phyloP scores from a whole-genome alignment of 768 basidiomycete species.

The Amanita rimosa region DNA sequence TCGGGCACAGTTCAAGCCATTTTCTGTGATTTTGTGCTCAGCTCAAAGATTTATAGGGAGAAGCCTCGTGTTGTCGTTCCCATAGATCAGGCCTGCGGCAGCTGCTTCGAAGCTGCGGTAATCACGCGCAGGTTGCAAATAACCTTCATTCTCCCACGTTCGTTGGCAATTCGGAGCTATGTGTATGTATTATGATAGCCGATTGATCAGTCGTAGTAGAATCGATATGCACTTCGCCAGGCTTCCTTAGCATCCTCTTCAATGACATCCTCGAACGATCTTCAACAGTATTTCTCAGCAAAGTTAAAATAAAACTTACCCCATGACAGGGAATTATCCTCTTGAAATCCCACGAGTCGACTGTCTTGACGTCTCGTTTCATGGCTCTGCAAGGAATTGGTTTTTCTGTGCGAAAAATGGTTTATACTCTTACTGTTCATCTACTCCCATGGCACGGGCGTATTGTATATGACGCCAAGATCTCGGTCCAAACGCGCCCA shows the following conservation, averaged over 20 bases:
- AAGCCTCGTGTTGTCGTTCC: conserved; percentile 2
- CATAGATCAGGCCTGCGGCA: not conserved
- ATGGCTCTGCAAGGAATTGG: conserved; percentile 23
- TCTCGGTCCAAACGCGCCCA: conserved; percentile 23
- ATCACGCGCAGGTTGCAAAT: not conserved
- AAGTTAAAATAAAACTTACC: conserved; percentile 14
- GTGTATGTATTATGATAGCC: not conserved
- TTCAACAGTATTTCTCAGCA: not conserved
- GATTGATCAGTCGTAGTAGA: conserved; percentile 9
- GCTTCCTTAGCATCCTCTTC: conserved; percentile 48
- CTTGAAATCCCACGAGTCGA: conserved; percentile 64
- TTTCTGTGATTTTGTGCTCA: not conserved
- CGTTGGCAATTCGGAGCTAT: not conserved
- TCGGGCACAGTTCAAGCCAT: not conserved
- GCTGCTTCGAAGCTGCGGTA: not conserved
- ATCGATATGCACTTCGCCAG: conserved; percentile 33
- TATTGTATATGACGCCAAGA: conserved; percentile 23
- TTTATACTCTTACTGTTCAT: conserved; percentile 23
- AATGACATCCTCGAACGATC: conserved; percentile 37
- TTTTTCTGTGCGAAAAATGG: not conserved
- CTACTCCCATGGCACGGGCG: conserved; percentile 21
- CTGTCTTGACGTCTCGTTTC: conserved; percentile 51
- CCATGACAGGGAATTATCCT: conserved; percentile 67
- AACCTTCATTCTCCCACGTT: not conserved
- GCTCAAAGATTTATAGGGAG: not conserved